Evolutionary conservation across 2,329 filamentous ascomycete genomes (phyloP).

Genomic region (Karstenula rhodostoma): DNA sequence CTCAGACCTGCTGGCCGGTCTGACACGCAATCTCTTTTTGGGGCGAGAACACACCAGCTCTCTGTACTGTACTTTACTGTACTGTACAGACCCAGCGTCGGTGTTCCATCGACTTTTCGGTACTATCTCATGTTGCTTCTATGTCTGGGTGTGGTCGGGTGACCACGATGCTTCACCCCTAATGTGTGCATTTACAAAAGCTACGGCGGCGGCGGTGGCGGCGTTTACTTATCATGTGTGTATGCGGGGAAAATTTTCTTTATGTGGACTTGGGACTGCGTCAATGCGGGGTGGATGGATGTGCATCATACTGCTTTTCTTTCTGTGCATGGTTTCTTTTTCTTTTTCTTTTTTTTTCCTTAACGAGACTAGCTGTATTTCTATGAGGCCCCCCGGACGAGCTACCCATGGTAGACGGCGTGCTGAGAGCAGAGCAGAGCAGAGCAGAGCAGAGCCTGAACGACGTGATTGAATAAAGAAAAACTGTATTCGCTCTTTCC

Average conservation of each 20-base stretch:
- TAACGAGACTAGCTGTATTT: not conserved
- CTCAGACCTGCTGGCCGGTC: conserved; percentile 19
- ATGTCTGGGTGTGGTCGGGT: not conserved
- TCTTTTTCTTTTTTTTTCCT: too few species aligned
- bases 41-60: not conserved
- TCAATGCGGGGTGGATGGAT: not conserved
- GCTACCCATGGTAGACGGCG: not conserved
- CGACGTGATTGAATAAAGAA: too few species aligned
- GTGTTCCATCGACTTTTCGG: not conserved
- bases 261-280: not conserved
- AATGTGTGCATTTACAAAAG: conserved; percentile 12
- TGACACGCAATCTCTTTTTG: conserved; percentile 8
- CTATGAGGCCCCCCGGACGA: not conserved
- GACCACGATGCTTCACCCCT: not conserved
- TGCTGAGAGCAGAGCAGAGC: too few species aligned
- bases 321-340: too few species aligned
- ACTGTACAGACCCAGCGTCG: not conserved
- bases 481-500: too few species aligned
- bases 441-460: too few species aligned
- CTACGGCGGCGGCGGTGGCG: not conserved
- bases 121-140: not conserved
- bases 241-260: not conserved
- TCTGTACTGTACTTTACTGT: not conserved
- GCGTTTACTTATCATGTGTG: not conserved
- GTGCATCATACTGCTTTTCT: conserved; percentile 1